Evolutionary conservation across 2,329 filamentous ascomycete genomes (phyloP), one percentile per base, ranked within the genome.

Genomic region (Exophiala mesophila): DNA sequence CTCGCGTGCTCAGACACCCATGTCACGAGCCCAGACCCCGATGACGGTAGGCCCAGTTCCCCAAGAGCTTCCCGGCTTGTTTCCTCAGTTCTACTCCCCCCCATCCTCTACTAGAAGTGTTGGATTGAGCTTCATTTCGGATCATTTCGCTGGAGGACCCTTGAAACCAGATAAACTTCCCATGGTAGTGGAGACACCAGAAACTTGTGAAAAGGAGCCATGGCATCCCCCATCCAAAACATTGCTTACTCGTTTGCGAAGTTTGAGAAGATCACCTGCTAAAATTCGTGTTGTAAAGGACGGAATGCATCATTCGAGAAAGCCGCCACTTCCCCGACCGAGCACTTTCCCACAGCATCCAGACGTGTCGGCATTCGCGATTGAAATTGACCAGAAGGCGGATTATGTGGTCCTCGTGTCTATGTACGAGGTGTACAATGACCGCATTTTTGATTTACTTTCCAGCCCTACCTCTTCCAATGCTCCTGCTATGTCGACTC

Each of bases 351-450:
- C 89, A 1, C 79, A 83, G 44, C 68, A 73, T 4, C 90, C 90
- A 6, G 81, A 88, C 50, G 78, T 95, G 39, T 79, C 80, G 63
- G 73, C 81, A 38, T 70, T 94, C 31, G 69, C 74, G 3, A 72
- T 94, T 0, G 73, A 78, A 0, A 71, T 80, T 35, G 84, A 89
- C 49, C 71, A 73, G 1, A 76, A 76, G 15, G 78, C 83, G 41
- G 87, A 95, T 55, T 96, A 96, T 56, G 83, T 85, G 3, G 80
- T 98, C 40, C 71, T 98, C 8, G 75, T 98, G 16, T 95, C 88
- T 40, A 98, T 98, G 89, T 97, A 97, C 64, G 92, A 98, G 63
- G 90, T 98, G 1, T 96, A 98, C 70, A 98, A 98, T 59, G 90
- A 98, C 66, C 82, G 89, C 24, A 97, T 98, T 53, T 97, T 94